Conservation (phyloP, 169 alveolate species). For the Babesia bigemina region DNA sequence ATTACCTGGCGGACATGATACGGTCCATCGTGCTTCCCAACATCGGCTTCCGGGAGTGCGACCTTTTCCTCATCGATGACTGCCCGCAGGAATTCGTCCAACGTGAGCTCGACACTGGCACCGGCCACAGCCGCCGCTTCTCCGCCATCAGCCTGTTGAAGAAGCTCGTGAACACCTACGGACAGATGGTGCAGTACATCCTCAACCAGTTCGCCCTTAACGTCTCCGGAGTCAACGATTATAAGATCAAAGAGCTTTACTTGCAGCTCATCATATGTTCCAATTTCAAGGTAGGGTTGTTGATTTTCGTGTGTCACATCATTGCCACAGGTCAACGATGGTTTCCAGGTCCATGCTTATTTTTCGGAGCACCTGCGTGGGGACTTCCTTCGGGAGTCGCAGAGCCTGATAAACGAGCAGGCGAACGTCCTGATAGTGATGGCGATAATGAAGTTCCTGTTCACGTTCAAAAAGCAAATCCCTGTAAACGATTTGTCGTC, state of each 20-base stretch:
- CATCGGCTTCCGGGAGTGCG: slow-evolving; percentile 67
- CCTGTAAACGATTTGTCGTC: slow-evolving; percentile 45
- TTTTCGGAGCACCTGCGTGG: slow-evolving; percentile 44
- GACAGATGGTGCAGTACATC: slow-evolving; percentile 47
- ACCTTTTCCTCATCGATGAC: slow-evolving; percentile 57
- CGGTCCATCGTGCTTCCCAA: slow-evolving; percentile 60
- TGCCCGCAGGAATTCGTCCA: slow-evolving; percentile 64
- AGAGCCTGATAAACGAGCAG: slow-evolving; percentile 26
- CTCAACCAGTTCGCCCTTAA: slow-evolving; percentile 56
- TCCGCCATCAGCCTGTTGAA: slow-evolving; percentile 58
- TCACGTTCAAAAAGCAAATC: slow-evolving; percentile 45
- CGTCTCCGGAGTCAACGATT: slow-evolving; percentile 52
- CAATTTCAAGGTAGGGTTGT: slow-evolving; percentile 45
- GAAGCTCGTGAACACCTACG: slow-evolving; percentile 58
- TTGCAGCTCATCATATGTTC: slow-evolving; percentile 65
- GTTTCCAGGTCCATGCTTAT: slow-evolving; percentile 50
- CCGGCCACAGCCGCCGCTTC: slow-evolving; percentile 56
- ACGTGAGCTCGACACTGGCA: slow-evolving; percentile 61
- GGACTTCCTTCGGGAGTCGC: slow-evolving; percentile 46
- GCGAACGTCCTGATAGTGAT: slow-evolving; percentile 48
- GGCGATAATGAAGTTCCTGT: slow-evolving; percentile 59
- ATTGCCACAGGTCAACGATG: slow-evolving; percentile 22
- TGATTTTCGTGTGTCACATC: background rate
- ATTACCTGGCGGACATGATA: slow-evolving; percentile 56
- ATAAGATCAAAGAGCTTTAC: slow-evolving; percentile 64